Conservation (phyloP, 1,139 yeast species). For the Candida pseudoviswanathii region DNA sequence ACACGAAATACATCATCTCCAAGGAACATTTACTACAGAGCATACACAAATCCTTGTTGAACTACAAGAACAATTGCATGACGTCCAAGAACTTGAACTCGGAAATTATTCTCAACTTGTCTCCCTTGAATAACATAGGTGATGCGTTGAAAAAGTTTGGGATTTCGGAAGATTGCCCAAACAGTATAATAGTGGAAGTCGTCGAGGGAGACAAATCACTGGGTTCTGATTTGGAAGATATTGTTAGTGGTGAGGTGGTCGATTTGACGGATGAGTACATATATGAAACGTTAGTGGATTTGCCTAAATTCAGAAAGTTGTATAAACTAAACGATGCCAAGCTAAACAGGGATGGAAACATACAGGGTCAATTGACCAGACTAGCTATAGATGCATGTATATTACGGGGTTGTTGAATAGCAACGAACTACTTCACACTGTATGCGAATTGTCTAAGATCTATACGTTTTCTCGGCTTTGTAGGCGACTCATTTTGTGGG, state of each 20-base stretch:
- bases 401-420: slow-evolving; percentile 32
- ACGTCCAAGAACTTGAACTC: slow-evolving; percentile 46
- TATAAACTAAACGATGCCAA: slow-evolving; percentile 41
- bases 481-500: slow-evolving; percentile 1
- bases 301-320: slow-evolving; percentile 36
- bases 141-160: slow-evolving; percentile 49
- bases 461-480: slow-evolving; percentile 6
- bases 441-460: slow-evolving; percentile 17
- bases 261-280: slow-evolving; percentile 30
- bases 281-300: slow-evolving; percentile 23
- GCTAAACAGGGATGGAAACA: slow-evolving; percentile 15
- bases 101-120: slow-evolving; percentile 43
- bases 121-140: slow-evolving; percentile 46
- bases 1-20: slow-evolving; percentile 39
- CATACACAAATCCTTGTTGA: slow-evolving; percentile 37
- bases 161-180: slow-evolving; percentile 31
- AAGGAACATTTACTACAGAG: slow-evolving; percentile 37
- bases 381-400: slow-evolving; percentile 44
- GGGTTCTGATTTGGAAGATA: slow-evolving; percentile 8
- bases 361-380: slow-evolving; percentile 32
- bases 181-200: slow-evolving; percentile 37
- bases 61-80: slow-evolving; percentile 28
- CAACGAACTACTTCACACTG: slow-evolving; percentile 4
- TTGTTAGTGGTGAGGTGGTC: slow-evolving; percentile 14
- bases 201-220: slow-evolving; percentile 13